Percentiles rank a stretch among this genome's conserved stretches.
These are phyloP conservation scores for Hygrophorus pudorinus DNA, from an alignment of 768 basidiomycete species.

Conservation along the genomic window DNA sequence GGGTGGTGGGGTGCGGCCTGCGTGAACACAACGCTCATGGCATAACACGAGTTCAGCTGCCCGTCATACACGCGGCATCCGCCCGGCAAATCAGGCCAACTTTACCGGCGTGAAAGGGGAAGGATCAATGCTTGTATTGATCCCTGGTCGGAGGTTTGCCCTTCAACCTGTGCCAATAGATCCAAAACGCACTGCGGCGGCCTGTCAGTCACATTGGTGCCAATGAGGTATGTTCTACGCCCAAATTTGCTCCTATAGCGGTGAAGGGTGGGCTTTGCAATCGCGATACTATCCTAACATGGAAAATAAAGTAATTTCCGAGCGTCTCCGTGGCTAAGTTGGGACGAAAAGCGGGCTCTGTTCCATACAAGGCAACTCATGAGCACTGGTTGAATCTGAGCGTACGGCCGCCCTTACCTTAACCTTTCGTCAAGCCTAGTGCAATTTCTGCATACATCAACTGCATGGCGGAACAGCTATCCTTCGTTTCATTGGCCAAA, in stretches of 20 bases:
- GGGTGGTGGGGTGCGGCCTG: conserved; percentile 15
- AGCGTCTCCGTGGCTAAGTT: neutral
- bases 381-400: neutral
- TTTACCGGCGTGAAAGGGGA: neutral
- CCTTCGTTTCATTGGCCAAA: no score
- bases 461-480: no score
- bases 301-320: neutral
- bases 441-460: no score
- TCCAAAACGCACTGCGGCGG: no score
- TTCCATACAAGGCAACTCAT: neutral
- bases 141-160: neutral
- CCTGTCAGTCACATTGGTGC: neutral
- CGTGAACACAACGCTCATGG: conserved; percentile 14
- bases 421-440: neutral
- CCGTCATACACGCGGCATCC: conserved; percentile 30
- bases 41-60: conserved; percentile 18
- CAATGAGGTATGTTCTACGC: neutral
- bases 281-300: neutral
- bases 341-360: neutral
- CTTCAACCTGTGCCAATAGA: neutral
- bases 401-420: neutral
- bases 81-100: conserved; percentile 12
- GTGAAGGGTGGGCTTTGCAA: neutral
- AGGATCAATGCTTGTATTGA: neutral
- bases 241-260: neutral